Evolutionary conservation across 352 stramenopile genomes (phyloP), one percentile per base, ranked within the genome.

Genomic region (Phytophthora litchii): DNA sequence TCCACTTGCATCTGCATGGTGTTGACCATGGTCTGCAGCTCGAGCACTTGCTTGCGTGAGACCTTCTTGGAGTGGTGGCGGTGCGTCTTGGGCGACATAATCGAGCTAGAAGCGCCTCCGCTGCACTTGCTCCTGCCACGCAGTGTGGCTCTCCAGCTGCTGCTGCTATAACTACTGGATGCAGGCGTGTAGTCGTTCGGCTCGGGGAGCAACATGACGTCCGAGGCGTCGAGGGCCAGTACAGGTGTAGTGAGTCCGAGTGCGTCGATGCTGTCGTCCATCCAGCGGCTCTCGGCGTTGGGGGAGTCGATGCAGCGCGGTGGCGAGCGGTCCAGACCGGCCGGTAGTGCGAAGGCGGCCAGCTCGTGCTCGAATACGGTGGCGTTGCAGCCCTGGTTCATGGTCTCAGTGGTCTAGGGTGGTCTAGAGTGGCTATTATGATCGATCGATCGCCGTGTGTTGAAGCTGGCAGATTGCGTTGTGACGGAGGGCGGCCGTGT

Each of bases 401-500:
- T 71, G n/a, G n/a, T n/a, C n/a, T n/a, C n/a, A n/a, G n/a, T n/a
- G 29, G 17, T 43, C 25, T n/a, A n/a, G n/a, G n/a, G n/a, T n/a
- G n/a, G n/a, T n/a, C n/a, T n/a, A n/a, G n/a, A n/a, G n/a, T n/a
- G n/a, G n/a, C n/a, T n/a, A n/a, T n/a, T n/a, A n/a, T n/a, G n/a
- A n/a, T n/a, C n/a, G n/a, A n/a, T n/a, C n/a, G 42, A 23, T 46
- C 27, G 16, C n/a, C n/a, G n/a, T n/a, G n/a, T 40, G 51, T 62
- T 58, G 52, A 63, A 66, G 62, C 35, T 36, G 32, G 55, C 19
- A 31, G 55, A 56, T 65, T 53, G 34, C 17, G 36, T 67, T 70
- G 55, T 70, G 62, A 57, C 54, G 43, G 38, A 54, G 23, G 41
- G 45, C 61, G 49, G 43, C 60, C 42, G n/a, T 55, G 51, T 60